Base-by-base conservation (phyloP, 2,329 filamentous ascomycete species). In the Stemphylium vesicarium region DNA sequence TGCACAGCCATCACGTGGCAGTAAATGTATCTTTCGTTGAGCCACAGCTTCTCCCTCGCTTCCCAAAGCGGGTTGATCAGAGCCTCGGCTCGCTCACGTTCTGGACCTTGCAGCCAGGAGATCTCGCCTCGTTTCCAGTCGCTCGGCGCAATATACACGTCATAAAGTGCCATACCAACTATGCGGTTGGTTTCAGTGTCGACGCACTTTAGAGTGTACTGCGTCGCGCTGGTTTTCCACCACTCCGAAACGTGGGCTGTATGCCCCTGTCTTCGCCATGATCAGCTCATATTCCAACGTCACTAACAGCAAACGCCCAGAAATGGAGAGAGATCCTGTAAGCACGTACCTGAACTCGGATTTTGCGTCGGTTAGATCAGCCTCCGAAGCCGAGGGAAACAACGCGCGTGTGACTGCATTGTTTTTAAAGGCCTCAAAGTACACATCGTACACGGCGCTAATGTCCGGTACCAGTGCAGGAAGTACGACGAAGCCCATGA, bases 141-240 rank as follows among this genome's bases (percentile, higher is more conserved):
- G 53, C 79, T 77, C 5, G 74, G 70, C 8, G 71, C 69, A 20
- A 79, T 53, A 59, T 78, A 79, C 5, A 79, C 69, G 52, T 83
- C 78, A 60, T 75, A 77, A 15, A 82, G 72, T 2, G 74, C 79
- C 77, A 82, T 81, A 43, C 80, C 81, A 18, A 81, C 71, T 32
- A 81, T 75, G 26, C 77, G 73, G 12, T 76, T 75, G 0, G 74
- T 78, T 3, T 72, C 71, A 6, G 72, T 75, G 59, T 83, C 80
- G 22, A 82, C 70, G 42, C 76, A 80, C 66, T 82, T 82, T 56
- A 78, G 69, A 4, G 79, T 82, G 64, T 81, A 80, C 53, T 82
- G 80, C 15, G 69, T 68, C 11, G 72, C 64, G 53, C 68, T 75
- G 11, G 68, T 73, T n/a, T 75, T 66, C 73, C 71, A 74, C 36